Evolutionary conservation across 176 grass and related monocot species (phyloP).

Genomic region (Bolboschoenus planiculmis): DNA sequence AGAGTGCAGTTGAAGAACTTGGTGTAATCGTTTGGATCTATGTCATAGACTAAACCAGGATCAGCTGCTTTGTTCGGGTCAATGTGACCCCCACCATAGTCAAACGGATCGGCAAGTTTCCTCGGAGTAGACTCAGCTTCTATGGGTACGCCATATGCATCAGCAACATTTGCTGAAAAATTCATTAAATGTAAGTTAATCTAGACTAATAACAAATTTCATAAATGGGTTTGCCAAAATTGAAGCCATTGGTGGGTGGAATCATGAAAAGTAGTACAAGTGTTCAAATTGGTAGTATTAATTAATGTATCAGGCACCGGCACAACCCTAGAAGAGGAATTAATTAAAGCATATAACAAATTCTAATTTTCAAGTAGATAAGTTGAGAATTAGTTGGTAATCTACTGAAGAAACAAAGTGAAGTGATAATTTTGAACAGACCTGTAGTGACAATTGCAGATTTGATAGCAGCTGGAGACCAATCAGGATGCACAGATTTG

Average conservation of each 20-base stretch:
- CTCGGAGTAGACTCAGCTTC: slow-evolving; percentile 26
- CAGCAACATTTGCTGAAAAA: slow-evolving; percentile 26
- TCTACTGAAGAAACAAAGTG: neutral
- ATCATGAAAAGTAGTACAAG: neutral
- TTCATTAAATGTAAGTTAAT: neutral
- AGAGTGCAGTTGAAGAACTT: slow-evolving; percentile 31
- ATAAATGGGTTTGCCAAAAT: neutral
- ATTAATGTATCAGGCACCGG: neutral
- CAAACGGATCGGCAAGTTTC: slow-evolving; percentile 53
- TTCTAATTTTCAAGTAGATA: neutral
- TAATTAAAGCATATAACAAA: neutral
- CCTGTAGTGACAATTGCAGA: slow-evolving; percentile 55
- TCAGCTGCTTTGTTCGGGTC: slow-evolving; percentile 35
- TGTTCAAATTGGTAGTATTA: neutral
- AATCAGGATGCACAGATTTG: neutral
- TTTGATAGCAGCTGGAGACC: slow-evolving; percentile 25
- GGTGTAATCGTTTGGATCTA: slow-evolving; percentile 33
- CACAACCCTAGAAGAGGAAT: neutral
- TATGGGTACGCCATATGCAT: slow-evolving; percentile 31
- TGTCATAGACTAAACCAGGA: slow-evolving; percentile 54
- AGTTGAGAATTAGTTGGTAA: neutral
- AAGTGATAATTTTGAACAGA: neutral
- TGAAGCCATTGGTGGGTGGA: neutral
- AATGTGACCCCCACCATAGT: slow-evolving; percentile 52
- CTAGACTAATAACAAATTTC: neutral